Evolutionary conservation across 768 basidiomycete genomes (phyloP).

Genomic region (Phanerodontia chrysosporium): DNA sequence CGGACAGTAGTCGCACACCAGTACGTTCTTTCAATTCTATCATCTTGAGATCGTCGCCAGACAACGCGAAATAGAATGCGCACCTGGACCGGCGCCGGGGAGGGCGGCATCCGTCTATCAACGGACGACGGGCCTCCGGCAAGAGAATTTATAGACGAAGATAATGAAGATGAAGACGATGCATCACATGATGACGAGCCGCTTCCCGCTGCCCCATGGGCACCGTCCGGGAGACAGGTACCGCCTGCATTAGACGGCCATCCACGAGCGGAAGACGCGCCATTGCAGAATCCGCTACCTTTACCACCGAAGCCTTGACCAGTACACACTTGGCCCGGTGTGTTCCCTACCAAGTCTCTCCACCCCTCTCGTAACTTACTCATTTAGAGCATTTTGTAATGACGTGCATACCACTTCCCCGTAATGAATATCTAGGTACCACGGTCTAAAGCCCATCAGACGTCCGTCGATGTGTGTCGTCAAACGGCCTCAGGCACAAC

Average conservation of each 20-base stretch:
- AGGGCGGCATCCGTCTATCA: slow-evolving; percentile 63
- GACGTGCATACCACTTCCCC: background rate
- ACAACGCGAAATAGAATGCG: slow-evolving; percentile 41
- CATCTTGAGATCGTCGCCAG: background rate
- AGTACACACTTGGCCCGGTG: background rate
- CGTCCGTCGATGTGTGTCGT: background rate
- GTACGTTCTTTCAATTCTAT: slow-evolving; percentile 31
- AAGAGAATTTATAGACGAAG: slow-evolving; percentile 58
- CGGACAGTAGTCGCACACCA: slow-evolving; percentile 59
- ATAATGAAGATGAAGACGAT: slow-evolving; percentile 47
- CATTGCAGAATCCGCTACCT: background rate
- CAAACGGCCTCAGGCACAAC: background rate
- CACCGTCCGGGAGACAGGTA: background rate
- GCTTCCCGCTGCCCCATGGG: slow-evolving; percentile 9
- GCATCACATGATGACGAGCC: slow-evolving; percentile 28
- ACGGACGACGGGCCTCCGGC: slow-evolving; percentile 71
- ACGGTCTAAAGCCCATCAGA: background rate
- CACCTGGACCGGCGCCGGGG: slow-evolving; percentile 48
- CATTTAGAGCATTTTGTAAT: background rate
- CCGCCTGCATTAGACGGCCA: background rate
- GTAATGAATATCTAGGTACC: background rate
- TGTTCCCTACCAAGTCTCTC: background rate
- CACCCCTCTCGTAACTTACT: background rate
- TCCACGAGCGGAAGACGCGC: background rate
- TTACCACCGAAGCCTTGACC: slow-evolving; percentile 1